phyloP scores from a whole-genome alignment of 768 basidiomycete species.

The Lactarius hatsudake region DNA sequence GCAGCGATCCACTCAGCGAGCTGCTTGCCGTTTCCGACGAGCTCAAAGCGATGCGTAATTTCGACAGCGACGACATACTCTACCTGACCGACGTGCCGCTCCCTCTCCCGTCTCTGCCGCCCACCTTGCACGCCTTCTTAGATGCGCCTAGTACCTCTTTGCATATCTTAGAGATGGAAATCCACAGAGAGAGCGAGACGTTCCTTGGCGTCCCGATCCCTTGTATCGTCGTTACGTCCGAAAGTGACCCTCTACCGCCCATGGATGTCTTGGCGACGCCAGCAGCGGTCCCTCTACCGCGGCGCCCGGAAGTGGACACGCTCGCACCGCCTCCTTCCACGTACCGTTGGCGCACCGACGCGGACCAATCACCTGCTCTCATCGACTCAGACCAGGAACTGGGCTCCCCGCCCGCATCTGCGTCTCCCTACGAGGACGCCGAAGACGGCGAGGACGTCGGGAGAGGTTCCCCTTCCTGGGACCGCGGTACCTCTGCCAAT shows the following conservation, averaged over 20 bases:
- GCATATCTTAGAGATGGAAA: slow-evolving; percentile 22
- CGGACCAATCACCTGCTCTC: not conserved
- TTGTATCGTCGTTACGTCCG: slow-evolving; percentile 23
- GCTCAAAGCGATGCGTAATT: slow-evolving; percentile 19
- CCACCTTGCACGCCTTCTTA: slow-evolving; percentile 21
- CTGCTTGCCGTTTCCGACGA: slow-evolving; percentile 23
- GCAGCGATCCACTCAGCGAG: slow-evolving; percentile 16
- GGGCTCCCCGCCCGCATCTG: not conserved
- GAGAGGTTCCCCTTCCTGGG: not conserved
- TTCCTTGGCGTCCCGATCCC: slow-evolving; percentile 21
- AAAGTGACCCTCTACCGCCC: slow-evolving; percentile 1
- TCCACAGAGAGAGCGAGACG: slow-evolving; percentile 19
- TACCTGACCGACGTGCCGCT: slow-evolving; percentile 16
- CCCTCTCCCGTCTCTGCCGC: slow-evolving; percentile 10
- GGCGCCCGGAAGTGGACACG: slow-evolving; percentile 3
- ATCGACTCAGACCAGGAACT: not conserved
- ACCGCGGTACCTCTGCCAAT: not conserved
- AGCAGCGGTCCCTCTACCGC: not conserved
- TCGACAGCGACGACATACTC: slow-evolving; percentile 23
- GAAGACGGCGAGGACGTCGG: not conserved
- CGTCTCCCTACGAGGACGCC: not conserved
- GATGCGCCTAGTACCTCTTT: slow-evolving; percentile 9
- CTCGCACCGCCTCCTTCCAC: slow-evolving; percentile 17
- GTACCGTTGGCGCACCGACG: slow-evolving; percentile 8
- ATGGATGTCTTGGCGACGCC: not conserved